Evolutionary conservation across 2,329 filamentous ascomycete species (phyloP).

Genomic region (Monosporascus sp.): DNA sequence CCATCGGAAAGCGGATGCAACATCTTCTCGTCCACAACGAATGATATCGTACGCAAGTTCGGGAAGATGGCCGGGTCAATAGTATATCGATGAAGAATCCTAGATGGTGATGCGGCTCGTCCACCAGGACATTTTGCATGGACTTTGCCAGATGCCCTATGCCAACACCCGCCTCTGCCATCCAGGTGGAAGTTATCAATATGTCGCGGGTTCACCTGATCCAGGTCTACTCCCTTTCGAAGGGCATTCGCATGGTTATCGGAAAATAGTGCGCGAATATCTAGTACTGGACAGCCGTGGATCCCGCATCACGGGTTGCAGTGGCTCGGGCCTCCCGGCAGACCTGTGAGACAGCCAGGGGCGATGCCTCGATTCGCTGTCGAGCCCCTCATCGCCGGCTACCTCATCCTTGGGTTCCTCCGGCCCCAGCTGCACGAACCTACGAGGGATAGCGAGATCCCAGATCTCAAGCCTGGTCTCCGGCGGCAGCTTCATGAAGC

Average conservation of each 20-base stretch:
- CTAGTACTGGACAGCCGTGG: background rate
- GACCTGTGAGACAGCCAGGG: background rate
- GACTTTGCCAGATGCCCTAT: background rate
- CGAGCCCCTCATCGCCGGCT: background rate
- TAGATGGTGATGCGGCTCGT: background rate
- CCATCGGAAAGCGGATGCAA: background rate
- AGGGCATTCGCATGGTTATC: background rate
- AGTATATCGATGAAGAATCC: background rate
- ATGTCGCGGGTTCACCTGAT: background rate
- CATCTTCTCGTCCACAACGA: background rate
- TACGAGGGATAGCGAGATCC: background rate
- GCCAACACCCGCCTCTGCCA: background rate
- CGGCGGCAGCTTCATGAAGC: background rate
- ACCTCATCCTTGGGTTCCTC: background rate
- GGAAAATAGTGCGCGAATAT: background rate
- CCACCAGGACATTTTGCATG: background rate
- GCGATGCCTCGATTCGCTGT: background rate
- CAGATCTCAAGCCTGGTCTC: background rate
- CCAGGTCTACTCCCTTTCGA: background rate
- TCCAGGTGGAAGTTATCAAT: background rate
- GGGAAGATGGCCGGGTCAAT: background rate
- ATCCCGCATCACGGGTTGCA: background rate
- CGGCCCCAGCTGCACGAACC: background rate
- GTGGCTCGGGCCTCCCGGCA: background rate
- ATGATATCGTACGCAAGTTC: background rate